Percentiles rank a stretch among this genome's conserved stretches.
Evolutionary conservation across 805 yeast genomes (phyloP).

Genomic region (Metahyphopichia silvanorum): DNA sequence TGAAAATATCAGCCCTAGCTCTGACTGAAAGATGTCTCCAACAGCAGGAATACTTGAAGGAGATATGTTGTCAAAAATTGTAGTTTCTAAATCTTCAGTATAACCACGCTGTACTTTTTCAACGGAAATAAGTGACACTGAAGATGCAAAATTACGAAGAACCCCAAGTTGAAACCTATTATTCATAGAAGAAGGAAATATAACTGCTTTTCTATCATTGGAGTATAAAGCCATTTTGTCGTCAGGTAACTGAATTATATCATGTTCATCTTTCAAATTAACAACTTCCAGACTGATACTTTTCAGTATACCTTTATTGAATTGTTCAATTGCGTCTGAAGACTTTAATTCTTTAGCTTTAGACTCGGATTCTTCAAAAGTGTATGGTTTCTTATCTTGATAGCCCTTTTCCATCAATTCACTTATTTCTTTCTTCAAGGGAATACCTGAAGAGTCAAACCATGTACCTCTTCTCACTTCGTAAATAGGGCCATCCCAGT

Average conservation of each 20-base stretch:
- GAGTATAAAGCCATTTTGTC: constrained; percentile 38
- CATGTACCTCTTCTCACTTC: constrained; percentile 84
- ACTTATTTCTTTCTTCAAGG: constrained; percentile 50
- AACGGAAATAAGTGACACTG: constrained; percentile 43
- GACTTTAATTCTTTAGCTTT: constrained; percentile 1
- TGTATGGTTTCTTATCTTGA: constrained; percentile 33
- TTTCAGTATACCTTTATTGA: not conserved
- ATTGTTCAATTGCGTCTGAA: not conserved
- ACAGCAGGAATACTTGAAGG: constrained; percentile 30
- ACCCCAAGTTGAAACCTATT: constrained; percentile 33
- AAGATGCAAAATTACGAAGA: constrained; percentile 33
- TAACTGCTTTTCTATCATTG: constrained; percentile 42
- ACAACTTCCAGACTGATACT: not conserved
- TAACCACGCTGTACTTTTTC: constrained; percentile 51
- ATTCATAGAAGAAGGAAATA: constrained; percentile 44
- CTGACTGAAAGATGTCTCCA: constrained; percentile 28
- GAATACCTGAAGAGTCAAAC: constrained; percentile 61
- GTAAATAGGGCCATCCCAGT: constrained; percentile 86
- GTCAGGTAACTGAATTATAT: constrained; percentile 26
- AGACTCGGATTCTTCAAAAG: constrained; percentile 9
- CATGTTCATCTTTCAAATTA: constrained; percentile 21
- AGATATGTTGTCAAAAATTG: constrained; percentile 29
- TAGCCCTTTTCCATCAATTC: constrained; percentile 60
- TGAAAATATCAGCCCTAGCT: constrained; percentile 21
- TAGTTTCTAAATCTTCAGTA: constrained; percentile 26